Base-by-base conservation (phyloP, 2,329 filamentous ascomycete genomes). In the Sporothrix mexicana region DNA sequence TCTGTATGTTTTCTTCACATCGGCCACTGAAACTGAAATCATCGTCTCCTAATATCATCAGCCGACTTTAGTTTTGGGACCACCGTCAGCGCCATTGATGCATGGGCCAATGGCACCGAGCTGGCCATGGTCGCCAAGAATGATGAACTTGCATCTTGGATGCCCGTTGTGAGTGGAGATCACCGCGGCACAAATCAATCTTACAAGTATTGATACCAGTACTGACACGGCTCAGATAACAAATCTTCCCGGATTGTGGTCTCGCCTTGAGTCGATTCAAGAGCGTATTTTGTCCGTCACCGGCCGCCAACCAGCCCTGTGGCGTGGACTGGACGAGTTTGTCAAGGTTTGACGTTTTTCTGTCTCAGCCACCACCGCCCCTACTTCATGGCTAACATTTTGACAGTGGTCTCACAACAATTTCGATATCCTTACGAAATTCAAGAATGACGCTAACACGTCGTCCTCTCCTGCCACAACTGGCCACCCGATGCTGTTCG, bases 131-230 rank as follows among this genome's bases (percentile, higher is more conserved):
- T 74, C 2, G 55, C 67, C 12, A 69, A 57, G 25, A 74, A 74
- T 43, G 73, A 74, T 9, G 66, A 69, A n/a, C 61, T 70, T 17
- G 73, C 73, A 9, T 53, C 70, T 15, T 74, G 73, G 73, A 74
- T 74, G 73, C 70, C 73, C 2, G 43, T 74, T 7, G 73, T 74
- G 51, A 7, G 72, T 66, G 6, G 12, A 5, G 9, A 12, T 15
- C 1, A n/a, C n/a, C n/a, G n/a, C n/a, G n/a, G n/a, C n/a, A n/a
- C n/a, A n/a, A n/a, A n/a, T n/a, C n/a, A n/a, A n/a, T n/a, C n/a
- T n/a, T n/a, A n/a, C n/a, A n/a, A n/a, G n/a, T n/a, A n/a, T n/a
- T n/a, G n/a, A n/a, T n/a, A n/a, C n/a, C n/a, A n/a, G n/a, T n/a
- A 36, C 30, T 36, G 30, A 36, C 7, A 36, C 7, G 5, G 30